Percentiles rank a stretch among this genome's conserved stretches.
Evolutionary conservation across 495 filamentous ascomycete species (phyloP).

Genomic region (Cryomyces antarcticus): DNA sequence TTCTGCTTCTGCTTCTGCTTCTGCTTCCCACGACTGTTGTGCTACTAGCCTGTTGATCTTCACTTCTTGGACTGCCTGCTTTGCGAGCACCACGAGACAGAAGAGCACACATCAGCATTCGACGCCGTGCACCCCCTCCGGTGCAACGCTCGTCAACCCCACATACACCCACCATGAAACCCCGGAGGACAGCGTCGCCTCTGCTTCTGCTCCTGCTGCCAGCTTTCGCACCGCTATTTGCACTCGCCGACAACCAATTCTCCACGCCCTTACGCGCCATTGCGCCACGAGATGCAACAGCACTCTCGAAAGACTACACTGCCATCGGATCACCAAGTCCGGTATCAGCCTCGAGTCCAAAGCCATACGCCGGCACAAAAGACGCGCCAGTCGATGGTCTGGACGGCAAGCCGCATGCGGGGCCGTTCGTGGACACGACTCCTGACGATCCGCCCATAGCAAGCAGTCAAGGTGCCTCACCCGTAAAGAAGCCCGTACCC

Average conservation of each 20-base stretch:
- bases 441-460: neutral
- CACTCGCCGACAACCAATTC: too few relatives aligned
- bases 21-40: neutral
- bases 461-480: neutral
- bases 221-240: conserved; percentile 6
- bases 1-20: neutral
- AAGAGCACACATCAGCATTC: too few relatives aligned
- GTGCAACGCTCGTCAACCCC: too few relatives aligned
- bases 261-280: too few relatives aligned
- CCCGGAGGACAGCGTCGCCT: conserved; percentile 21
- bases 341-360: conserved; percentile 17
- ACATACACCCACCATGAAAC: conserved; percentile 22
- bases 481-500: neutral
- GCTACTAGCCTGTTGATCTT: too few relatives aligned
- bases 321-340: conserved; percentile 3
- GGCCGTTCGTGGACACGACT: conserved; percentile 34
- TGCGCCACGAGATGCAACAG: too few relatives aligned
- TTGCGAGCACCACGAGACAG: too few relatives aligned
- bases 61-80: too few relatives aligned
- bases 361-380: conserved; percentile 42
- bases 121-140: too few relatives aligned
- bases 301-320: neutral
- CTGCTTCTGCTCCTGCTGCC: conserved; percentile 27
- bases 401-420: conserved; percentile 85
- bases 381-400: conserved; percentile 87